Evolutionary conservation across 352 stramenopile genomes (phyloP), one percentile per base, ranked within the genome.

Genomic region (Pythium oligandrum): DNA sequence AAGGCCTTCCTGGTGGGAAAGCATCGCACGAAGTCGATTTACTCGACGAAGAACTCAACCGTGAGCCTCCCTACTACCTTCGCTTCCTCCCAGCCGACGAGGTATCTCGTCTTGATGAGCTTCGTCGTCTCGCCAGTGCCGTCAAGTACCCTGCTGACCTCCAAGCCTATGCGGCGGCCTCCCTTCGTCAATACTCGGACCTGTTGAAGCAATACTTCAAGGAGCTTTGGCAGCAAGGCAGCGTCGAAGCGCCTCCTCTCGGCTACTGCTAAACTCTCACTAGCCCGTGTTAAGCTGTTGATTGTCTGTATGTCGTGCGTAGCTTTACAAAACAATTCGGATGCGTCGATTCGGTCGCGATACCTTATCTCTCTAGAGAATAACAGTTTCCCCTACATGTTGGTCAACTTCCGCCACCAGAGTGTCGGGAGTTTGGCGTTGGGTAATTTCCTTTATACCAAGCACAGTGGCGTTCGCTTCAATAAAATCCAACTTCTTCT

Each of bases 61-160:
- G 78, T 8, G 73, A 89, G 31, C 76, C 76, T 11, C 81, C 81
- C 30, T 88, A 90, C 59, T 88, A 88, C 55, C 61, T 92, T 40
- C 73, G 81, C 0, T 88, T 87, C 45, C 53, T 89, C 12, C 78
- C 80, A 36, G 70, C 69, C 2, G 80, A 89, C 34, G 76, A 91
- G 37, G 59, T 88, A 1, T 72, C 73, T 12, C 69, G 65, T 37
- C 55, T 91, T 6, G 78, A 89, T 17, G 76, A 88, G 9, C 59
- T 89, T 26, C 67, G 73, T 10, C 62, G 72, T 34, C 65, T 88
- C 4, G 80, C 76, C 3, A 75, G 67, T 39, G 71, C 72, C 0
- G 65, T 87, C 10, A 73, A 68, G 48, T 89, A 88, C 48, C 74
- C 80, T 0, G 44, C 63, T 1, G 62, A 78, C 40, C 66, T 74